Evolutionary conservation across 257 asterid genomes (phyloP).

Genomic region (Eustoma russellianum): DNA sequence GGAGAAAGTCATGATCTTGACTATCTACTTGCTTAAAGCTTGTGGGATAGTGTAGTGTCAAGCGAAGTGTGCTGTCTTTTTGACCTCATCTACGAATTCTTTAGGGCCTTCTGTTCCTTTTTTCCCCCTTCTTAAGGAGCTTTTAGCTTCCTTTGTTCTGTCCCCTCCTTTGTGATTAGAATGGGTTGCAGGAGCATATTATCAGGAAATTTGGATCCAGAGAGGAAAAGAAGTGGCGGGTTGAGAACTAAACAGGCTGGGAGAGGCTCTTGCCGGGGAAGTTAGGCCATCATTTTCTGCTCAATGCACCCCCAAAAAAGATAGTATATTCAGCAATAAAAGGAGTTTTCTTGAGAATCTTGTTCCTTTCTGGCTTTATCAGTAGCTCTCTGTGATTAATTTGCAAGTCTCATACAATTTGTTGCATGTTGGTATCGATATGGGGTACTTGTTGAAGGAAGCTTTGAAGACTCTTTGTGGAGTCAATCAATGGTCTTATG

Average conservation of each 20-base stretch:
- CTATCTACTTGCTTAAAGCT: constrained; percentile 69
- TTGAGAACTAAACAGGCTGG: constrained; percentile 97
- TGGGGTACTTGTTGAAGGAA: constrained; percentile 94
- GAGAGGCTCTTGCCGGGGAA: constrained; percentile 94
- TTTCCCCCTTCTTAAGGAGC: too few species aligned
- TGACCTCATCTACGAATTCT: neutral
- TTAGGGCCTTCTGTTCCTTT: constrained; percentile 10
- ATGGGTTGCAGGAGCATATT: constrained; percentile 49
- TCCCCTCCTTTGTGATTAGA: constrained; percentile 18
- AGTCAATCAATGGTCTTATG: constrained; percentile 89
- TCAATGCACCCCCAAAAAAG: constrained; percentile 14
- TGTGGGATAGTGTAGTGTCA: constrained; percentile 69
- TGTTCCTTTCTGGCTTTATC: constrained; percentile 5
- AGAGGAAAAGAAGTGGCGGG: constrained; percentile 82
- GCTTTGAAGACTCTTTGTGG: constrained; percentile 95
- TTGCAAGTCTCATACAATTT: constrained; percentile 3
- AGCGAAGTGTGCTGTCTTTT: constrained; percentile 12
- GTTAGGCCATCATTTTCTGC: constrained; percentile 39
- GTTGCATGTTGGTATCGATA: constrained; percentile 26
- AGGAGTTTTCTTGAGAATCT: constrained; percentile 7
- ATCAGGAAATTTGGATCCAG: constrained; percentile 76
- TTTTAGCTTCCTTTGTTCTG: constrained; percentile 5
- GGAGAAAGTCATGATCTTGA: constrained; percentile 52
- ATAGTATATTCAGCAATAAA: constrained; percentile 16
- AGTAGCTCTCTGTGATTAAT: neutral